These are phyloP conservation scores for Symbiodinium natans DNA, from an alignment of 73 alveolate genomes.

Conservation along the genomic window DNA sequence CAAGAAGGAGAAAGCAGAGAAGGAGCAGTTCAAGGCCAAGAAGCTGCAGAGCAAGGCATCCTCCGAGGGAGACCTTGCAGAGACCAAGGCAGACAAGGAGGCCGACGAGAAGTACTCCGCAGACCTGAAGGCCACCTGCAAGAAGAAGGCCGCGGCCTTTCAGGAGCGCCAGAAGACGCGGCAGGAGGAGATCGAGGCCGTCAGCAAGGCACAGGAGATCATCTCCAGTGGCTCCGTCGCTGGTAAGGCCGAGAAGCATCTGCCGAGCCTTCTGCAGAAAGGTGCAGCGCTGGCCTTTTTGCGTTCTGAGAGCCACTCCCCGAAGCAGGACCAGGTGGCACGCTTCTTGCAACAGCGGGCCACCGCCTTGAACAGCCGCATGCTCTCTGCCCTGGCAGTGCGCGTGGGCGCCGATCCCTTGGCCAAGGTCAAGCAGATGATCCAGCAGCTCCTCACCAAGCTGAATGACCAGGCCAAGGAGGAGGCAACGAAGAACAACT, in stretches of 20 bases:
- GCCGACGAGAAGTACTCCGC: constrained; percentile 60
- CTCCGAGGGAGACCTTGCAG: constrained; percentile 46
- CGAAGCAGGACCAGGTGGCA: neutral
- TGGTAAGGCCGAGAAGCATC: constrained; percentile 76
- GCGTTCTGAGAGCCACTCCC: neutral
- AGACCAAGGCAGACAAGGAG: constrained; percentile 33
- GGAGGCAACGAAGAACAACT: constrained; percentile 16
- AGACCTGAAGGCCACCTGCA: constrained; percentile 17
- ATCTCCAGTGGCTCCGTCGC: constrained; percentile 56
- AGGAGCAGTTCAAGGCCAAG: constrained; percentile 35
- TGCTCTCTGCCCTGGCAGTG: constrained; percentile 33
- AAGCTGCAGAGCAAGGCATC: constrained; percentile 2
- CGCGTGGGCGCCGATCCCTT: constrained; percentile 37
- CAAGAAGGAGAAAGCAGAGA: neutral
- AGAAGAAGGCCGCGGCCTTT: constrained; percentile 47
- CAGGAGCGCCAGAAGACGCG: neutral
- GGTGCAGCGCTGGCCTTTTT: neutral
- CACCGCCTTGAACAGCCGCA: neutral
- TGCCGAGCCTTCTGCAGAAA: constrained; percentile 16
- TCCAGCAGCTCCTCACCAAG: constrained; percentile 15
- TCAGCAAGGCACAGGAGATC: constrained; percentile 62
- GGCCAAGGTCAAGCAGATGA: constrained; percentile 51
- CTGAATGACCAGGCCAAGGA: constrained; percentile 29
- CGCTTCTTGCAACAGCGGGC: constrained; percentile 5
- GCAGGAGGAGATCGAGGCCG: constrained; percentile 27